A percentile compares a stretch with the other conserved stretches of the same genome.
phyloP scores from a whole-genome alignment of 345 rosid genomes.

The Balakata baccata region DNA sequence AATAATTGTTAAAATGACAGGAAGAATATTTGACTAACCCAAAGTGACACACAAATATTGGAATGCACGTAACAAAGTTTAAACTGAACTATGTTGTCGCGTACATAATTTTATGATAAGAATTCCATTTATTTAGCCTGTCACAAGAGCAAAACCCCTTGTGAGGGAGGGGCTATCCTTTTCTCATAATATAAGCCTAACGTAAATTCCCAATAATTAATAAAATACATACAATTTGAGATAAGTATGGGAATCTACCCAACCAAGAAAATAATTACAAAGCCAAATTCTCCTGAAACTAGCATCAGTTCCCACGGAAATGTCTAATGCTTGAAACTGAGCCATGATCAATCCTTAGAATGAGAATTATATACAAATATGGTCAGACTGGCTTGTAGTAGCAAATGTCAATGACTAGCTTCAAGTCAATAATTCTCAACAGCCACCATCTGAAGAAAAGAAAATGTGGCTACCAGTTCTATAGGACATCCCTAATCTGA shows the following conservation, averaged over 20 bases:
- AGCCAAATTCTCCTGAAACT: background rate
- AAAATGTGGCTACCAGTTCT: background rate
- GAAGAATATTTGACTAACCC: too few species aligned
- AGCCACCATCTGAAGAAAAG: too few species aligned
- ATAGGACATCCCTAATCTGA: background rate
- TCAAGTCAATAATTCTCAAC: conserved; percentile 6
- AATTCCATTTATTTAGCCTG: too few species aligned
- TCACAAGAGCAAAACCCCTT: background rate
- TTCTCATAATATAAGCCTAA: background rate
- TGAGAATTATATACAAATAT: background rate
- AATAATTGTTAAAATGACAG: too few species aligned
- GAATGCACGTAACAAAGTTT: too few species aligned
- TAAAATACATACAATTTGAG: too few species aligned
- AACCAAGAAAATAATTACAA: background rate
- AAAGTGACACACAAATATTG: too few species aligned
- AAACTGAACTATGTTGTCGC: too few species aligned
- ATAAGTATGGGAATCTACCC: background rate
- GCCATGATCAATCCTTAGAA: background rate
- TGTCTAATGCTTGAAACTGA: background rate
- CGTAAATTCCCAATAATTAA: too few species aligned
- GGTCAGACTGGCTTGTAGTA: background rate
- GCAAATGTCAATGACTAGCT: background rate
- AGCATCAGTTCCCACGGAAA: background rate
- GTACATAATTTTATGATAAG: too few species aligned
- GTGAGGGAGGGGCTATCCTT: too few species aligned